Percentiles rank a stretch among this genome's conserved stretches.
phyloP scores from a whole-genome alignment of 2,329 filamentous ascomycete species.

The Lachnellula subtilissima region DNA sequence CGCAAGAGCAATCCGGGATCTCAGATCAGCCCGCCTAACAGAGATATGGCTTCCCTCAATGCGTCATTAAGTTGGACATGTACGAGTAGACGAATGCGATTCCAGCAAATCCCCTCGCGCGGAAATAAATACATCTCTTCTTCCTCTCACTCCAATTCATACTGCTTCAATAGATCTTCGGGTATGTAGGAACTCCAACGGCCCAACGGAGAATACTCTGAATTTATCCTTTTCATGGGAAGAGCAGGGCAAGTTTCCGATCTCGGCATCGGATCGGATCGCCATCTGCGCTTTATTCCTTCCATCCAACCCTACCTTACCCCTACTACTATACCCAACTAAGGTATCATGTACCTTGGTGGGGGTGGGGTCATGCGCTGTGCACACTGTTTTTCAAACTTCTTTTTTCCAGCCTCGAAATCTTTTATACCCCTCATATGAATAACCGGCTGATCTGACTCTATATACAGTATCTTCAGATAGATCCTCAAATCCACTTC shows the following conservation, averaged over 20 bases:
- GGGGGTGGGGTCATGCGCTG: conserved; percentile 18
- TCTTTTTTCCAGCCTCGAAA: conserved; percentile 7
- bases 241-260: not conserved
- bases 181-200: conserved; percentile 14
- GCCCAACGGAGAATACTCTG: too few relatives aligned
- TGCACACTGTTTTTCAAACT: conserved; percentile 15
- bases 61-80: conserved; percentile 16
- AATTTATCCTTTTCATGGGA: not conserved
- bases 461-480: conserved; percentile 9
- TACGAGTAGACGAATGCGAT: not conserved
- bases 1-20: not conserved
- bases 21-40: not conserved
- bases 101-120: not conserved
- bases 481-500: conserved; percentile 3
- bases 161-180: conserved; percentile 19
- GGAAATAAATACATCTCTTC: conserved; percentile 3
- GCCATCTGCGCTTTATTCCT: not conserved
- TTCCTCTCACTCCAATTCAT: conserved; percentile 1
- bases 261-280: not conserved
- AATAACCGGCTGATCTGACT: conserved; percentile 6
- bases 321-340: not conserved
- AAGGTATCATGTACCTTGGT: conserved; percentile 11
- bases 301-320: not conserved
- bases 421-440: conserved; percentile 15
- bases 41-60: conserved; percentile 3